Evolutionary conservation across 768 basidiomycete species (phyloP).

Genomic region (Saitozyma sp.): DNA sequence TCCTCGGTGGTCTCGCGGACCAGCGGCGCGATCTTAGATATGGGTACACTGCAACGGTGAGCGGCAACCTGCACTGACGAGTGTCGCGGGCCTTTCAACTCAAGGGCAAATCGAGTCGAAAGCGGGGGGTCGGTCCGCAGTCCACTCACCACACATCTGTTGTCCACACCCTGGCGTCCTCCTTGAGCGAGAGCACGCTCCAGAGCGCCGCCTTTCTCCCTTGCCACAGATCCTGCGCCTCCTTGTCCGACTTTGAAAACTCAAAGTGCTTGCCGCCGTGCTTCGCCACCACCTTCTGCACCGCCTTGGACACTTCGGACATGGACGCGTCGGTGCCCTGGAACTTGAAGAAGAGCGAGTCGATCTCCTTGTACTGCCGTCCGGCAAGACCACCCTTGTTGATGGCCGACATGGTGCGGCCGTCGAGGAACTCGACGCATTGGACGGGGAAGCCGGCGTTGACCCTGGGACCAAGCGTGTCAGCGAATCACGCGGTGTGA

Average conservation of each 20-base stretch:
- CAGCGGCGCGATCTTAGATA: constrained; percentile 53
- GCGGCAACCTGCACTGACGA: background rate
- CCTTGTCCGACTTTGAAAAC: constrained; percentile 71
- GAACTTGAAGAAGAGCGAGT: constrained; percentile 88
- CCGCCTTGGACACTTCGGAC: constrained; percentile 61
- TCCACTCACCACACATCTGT: constrained; percentile 80
- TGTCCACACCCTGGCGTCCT: constrained; percentile 72
- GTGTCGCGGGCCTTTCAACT: background rate
- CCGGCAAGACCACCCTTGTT: constrained; percentile 66
- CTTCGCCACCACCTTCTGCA: constrained; percentile 65
- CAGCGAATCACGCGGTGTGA: background rate
- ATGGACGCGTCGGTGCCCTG: constrained; percentile 68
- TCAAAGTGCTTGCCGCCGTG: constrained; percentile 70
- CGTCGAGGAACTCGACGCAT: constrained; percentile 85
- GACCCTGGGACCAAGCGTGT: constrained; percentile 57
- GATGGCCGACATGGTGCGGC: constrained; percentile 71
- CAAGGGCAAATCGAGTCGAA: constrained; percentile 54
- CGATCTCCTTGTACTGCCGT: constrained; percentile 64
- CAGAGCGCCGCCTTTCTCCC: constrained; percentile 81
- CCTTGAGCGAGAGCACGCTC: constrained; percentile 66
- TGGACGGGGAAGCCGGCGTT: constrained; percentile 67
- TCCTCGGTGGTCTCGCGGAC: constrained; percentile 75
- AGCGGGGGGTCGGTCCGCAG: constrained; percentile 42
- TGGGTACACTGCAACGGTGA: constrained; percentile 50
- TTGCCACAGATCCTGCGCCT: constrained; percentile 77